phyloP scores from a whole-genome alignment of 2,329 filamentous ascomycete species.

The Fusarium compactum region DNA sequence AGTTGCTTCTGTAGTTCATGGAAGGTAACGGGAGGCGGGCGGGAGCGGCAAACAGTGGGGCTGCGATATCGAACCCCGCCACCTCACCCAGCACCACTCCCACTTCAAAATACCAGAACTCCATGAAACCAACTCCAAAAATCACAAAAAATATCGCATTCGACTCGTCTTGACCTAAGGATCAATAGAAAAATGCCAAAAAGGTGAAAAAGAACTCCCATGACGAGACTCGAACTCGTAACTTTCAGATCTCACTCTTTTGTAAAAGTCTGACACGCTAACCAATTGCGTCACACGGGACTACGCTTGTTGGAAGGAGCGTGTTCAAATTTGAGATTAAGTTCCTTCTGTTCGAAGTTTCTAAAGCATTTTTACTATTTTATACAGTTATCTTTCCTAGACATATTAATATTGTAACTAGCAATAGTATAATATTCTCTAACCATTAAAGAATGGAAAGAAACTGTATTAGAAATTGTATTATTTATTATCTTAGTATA shows the following conservation, averaged over 20 bases:
- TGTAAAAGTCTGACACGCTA: constrained; percentile 31
- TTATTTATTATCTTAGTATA: background rate
- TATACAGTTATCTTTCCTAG: background rate
- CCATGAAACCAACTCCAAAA: background rate
- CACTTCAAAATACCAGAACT: background rate
- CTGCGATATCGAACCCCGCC: background rate
- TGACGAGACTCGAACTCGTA: background rate
- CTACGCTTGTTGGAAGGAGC: fast-evolving
- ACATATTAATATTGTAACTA: no score
- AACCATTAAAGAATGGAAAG: no score
- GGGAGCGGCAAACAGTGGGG: background rate
- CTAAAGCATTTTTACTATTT: background rate
- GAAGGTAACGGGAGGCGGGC: background rate
- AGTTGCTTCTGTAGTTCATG: background rate
- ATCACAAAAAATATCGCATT: background rate
- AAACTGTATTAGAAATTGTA: no score
- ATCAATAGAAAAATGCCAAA: fast-evolving
- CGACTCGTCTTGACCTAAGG: background rate
- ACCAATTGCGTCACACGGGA: constrained; percentile 21
- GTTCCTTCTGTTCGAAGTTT: background rate
- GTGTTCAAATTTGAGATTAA: fast-evolving
- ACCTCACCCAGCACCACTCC: no score
- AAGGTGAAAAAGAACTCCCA: fast-evolving
- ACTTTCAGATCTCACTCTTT: background rate
- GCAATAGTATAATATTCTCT: no score